These are phyloP conservation scores for Pouteria campechiana DNA, from an alignment of 179 eudicot species.

Conservation along the genomic window DNA sequence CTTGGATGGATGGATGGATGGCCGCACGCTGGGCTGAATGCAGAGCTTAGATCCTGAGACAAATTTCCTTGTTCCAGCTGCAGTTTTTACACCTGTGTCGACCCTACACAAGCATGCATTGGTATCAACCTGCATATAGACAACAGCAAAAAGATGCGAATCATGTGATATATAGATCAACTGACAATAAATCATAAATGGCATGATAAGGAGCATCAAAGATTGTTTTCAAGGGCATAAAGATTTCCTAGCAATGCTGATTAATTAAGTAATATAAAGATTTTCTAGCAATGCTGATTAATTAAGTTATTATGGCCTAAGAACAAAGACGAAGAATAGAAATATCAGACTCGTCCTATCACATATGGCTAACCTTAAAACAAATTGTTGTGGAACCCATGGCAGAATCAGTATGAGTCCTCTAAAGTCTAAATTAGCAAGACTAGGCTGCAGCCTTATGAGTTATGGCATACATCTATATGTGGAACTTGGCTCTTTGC, in stretches of 20 bases:
- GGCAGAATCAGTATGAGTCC: too few relatives aligned
- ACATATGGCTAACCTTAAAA: too few relatives aligned
- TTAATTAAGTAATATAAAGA: too few relatives aligned
- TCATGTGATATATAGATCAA: not conserved
- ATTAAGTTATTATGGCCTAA: too few relatives aligned
- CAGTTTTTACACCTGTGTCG: constrained; percentile 71
- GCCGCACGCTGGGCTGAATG: constrained; percentile 57
- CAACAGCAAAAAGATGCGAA: not conserved
- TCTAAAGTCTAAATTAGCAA: too few relatives aligned
- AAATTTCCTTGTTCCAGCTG: constrained; percentile 63
- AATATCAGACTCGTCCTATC: too few relatives aligned
- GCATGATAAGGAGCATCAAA: not conserved
- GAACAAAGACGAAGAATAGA: too few relatives aligned
- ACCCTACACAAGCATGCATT: constrained; percentile 83
- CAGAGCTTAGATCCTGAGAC: constrained; percentile 79
- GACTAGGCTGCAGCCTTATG: too few relatives aligned
- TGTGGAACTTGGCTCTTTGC: too few relatives aligned
- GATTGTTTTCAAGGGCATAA: not conserved
- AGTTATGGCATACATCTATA: too few relatives aligned
- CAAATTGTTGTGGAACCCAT: too few relatives aligned
- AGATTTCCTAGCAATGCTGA: not conserved
- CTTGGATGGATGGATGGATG: constrained; percentile 64
- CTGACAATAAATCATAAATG: not conserved
- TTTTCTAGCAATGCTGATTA: too few relatives aligned
- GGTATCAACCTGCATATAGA: constrained; percentile 61